Evolutionary conservation across 179 eudicot genomes (phyloP).

Genomic region (Beta corolliflora): DNA sequence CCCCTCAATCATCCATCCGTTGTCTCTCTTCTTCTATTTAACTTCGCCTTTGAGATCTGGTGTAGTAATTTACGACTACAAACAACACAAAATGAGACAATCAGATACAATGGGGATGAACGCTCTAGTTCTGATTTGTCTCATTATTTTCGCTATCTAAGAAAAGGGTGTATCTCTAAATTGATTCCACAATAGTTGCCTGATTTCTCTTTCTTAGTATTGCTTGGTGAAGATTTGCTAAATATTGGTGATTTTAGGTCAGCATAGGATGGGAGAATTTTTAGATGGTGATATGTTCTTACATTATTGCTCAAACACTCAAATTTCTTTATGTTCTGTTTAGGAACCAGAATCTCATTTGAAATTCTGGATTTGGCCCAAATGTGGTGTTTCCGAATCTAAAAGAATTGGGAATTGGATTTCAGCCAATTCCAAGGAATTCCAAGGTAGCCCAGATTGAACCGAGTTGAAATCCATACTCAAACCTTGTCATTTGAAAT

Average conservation of each 20-base stretch:
- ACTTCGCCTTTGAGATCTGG: not conserved
- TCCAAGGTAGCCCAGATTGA: too few relatives aligned
- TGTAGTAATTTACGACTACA: not conserved
- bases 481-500: too few relatives aligned
- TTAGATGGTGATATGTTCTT: not conserved
- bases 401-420: too few relatives aligned
- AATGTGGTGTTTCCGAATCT: too few relatives aligned
- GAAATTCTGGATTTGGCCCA: too few relatives aligned
- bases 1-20: not conserved
- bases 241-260: not conserved
- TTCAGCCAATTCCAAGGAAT: too few relatives aligned
- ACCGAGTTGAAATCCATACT: too few relatives aligned
- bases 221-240: not conserved
- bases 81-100: not conserved
- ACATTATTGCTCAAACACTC: not conserved
- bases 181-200: not conserved
- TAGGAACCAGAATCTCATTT: too few relatives aligned
- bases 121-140: not conserved
- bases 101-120: not conserved
- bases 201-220: not conserved
- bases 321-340: too few relatives aligned
- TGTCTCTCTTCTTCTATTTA: not conserved
- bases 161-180: not conserved
- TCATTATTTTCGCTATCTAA: not conserved
- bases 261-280: not conserved